Conservation (phyloP, 108 stramenopile species). For the Poteriospumella lacustris region DNA sequence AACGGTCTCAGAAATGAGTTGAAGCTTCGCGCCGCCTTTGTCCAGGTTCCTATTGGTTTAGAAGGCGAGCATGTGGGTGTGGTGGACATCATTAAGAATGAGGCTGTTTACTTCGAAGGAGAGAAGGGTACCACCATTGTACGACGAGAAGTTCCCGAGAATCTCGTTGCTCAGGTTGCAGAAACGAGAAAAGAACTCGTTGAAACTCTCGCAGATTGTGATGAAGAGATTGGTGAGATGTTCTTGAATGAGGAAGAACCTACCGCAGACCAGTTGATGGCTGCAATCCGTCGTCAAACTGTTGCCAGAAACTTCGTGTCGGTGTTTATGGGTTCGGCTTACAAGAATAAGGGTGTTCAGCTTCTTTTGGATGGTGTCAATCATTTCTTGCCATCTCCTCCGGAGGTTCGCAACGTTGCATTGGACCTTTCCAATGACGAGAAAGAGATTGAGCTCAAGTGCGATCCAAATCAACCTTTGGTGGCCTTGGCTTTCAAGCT, state of each 20-base stretch:
- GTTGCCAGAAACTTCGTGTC: slow-evolving; percentile 88
- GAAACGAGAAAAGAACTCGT: slow-evolving; percentile 75
- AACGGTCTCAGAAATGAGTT: slow-evolving; percentile 46
- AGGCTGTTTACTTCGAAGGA: slow-evolving; percentile 72
- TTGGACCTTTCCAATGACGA: slow-evolving; percentile 80
- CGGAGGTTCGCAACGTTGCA: slow-evolving; percentile 75
- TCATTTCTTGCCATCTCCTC: slow-evolving; percentile 86
- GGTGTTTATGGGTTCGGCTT: slow-evolving; percentile 98
- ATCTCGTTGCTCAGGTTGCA: slow-evolving; percentile 64
- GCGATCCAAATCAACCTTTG: slow-evolving; percentile 65
- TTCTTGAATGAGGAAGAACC: slow-evolving; percentile 92
- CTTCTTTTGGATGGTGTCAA: slow-evolving; percentile 92
- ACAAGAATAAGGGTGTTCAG: slow-evolving; percentile 96
- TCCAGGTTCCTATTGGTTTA: slow-evolving; percentile 93
- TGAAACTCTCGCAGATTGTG: slow-evolving; percentile 86
- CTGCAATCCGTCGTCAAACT: slow-evolving; percentile 76
- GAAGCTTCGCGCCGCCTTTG: slow-evolving; percentile 86
- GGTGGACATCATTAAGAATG: slow-evolving; percentile 75
- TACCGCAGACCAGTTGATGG: slow-evolving; percentile 68
- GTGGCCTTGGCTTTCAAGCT: slow-evolving; percentile 97
- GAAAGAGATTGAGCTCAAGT: slow-evolving; percentile 42
- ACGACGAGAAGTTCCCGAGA: slow-evolving; percentile 73
- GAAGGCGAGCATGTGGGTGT: slow-evolving; percentile 84
- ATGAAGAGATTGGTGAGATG: slow-evolving; percentile 91
- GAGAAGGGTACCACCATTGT: slow-evolving; percentile 74